Base-by-base conservation (phyloP, 2,329 filamentous ascomycete genomes). In the Helotiales sp. region DNA sequence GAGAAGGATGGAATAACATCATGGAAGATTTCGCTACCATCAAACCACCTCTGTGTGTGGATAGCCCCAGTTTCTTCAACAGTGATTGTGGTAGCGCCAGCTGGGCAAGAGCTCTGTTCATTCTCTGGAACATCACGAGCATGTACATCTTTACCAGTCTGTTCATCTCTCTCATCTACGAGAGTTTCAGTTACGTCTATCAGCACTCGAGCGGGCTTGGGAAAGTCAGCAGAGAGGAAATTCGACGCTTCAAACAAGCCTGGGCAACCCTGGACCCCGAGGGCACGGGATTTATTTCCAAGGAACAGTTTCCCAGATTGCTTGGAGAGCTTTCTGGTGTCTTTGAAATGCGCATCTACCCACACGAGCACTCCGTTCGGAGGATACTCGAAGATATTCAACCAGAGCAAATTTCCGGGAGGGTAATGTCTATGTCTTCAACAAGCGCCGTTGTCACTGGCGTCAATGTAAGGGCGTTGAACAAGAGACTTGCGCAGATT, bases 101-200 rank as follows among this genome's bases (percentile, higher is more conserved):
- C 45, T 99, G 96, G 93, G 93, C 96, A 7, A 86, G 93, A 61
- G 88, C 89, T 37, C 84, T 99, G 10, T 99, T 99, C 82, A 93
- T 98, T 66, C 88, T 91, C 4, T 99, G 96, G 96, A 99, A 99
- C 82, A 95, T 99, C 75, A 86, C 99, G 80, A 98, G 95, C 91
- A 99, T 99, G 96, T 99, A 99, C 81, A 97, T 99, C 75, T 99
- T 99, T 76, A 95, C 98, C 77, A 97, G 95, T 76, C 82, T 99
- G 77, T 99, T 99, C 79, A 95, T 99, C 67, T 99, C 96, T 58
- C 89, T 99, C 78, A 99, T 99, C 73, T 99, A 96, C 81, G 96
- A 99, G 82, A 98, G 94, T 80, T 99, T 99, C 85, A 97, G 93
- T 78, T 99, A 99, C 76, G 96, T 99, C 70, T 99, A 98, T 78